A percentile compares a stretch with the other conserved stretches of the same genome.
Evolutionary conservation across 805 yeast genomes (phyloP).

Genomic region (Dipodascopsis uninucleata): DNA sequence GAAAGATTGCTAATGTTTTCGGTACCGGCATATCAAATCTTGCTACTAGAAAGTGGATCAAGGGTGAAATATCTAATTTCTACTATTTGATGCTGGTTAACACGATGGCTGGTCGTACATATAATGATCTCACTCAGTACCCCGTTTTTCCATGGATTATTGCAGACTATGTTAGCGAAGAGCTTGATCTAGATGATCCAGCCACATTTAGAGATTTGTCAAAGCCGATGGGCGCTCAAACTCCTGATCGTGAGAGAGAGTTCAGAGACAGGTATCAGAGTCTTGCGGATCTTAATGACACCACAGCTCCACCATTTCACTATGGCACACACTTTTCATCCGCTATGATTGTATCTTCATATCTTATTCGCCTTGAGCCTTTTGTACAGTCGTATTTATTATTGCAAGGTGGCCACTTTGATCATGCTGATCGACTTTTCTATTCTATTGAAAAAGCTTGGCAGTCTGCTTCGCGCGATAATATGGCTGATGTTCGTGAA

Average conservation of each 20-base stretch:
- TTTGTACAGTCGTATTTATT: slow-evolving; percentile 73
- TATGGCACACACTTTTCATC: slow-evolving; percentile 93
- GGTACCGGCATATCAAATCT: slow-evolving; percentile 38
- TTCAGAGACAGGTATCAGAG: slow-evolving; percentile 74
- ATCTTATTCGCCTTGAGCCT: slow-evolving; percentile 71
- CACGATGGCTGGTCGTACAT: slow-evolving; percentile 83
- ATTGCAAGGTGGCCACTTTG: slow-evolving; percentile 84
- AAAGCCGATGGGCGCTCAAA: slow-evolving; percentile 91
- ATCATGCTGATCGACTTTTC: slow-evolving; percentile 81
- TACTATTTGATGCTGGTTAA: slow-evolving; percentile 75
- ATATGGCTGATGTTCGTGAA: slow-evolving; percentile 84
- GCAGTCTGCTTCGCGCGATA: slow-evolving; percentile 73
- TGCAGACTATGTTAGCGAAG: slow-evolving; percentile 72
- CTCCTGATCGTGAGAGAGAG: slow-evolving; percentile 52
- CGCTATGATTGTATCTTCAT: slow-evolving; percentile 88
- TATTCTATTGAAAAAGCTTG: slow-evolving; percentile 73
- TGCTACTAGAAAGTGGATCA: slow-evolving; percentile 68
- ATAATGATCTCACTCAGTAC: slow-evolving; percentile 83
- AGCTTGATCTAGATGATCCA: slow-evolving; percentile 61
- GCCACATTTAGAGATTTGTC: slow-evolving; percentile 66
- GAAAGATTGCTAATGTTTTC: slow-evolving; percentile 49
- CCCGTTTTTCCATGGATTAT: slow-evolving; percentile 92
- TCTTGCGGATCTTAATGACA: slow-evolving; percentile 56
- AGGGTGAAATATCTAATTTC: slow-evolving; percentile 77
- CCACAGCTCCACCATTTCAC: slow-evolving; percentile 70